Conservation (phyloP, 257 asterid species). For the Anisodus tanguticus region DNA sequence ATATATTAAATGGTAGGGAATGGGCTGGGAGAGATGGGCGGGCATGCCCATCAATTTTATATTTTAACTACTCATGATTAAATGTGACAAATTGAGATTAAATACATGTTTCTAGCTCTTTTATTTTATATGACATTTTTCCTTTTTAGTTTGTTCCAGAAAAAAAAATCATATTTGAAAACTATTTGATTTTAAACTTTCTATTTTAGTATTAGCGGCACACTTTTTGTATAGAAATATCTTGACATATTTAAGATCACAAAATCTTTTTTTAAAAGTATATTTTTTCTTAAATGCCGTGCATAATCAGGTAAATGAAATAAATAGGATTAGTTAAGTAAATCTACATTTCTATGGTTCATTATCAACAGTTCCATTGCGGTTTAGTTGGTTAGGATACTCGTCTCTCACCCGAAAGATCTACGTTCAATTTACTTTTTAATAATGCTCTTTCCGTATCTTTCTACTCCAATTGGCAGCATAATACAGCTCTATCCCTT, state of each 20-base stretch:
- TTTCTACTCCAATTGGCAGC: no score
- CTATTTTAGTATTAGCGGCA: no score
- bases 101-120: background rate
- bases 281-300: no score
- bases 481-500: background rate
- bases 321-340: no score
- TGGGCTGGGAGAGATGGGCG: background rate
- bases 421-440: constrained; percentile 56
- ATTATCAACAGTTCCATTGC: constrained; percentile 57
- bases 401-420: constrained; percentile 99
- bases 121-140: no score
- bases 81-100: background rate
- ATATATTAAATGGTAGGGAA: background rate
- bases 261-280: no score
- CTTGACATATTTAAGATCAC: no score
- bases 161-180: no score
- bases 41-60: background rate
- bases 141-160: background rate
- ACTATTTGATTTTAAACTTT: no score
- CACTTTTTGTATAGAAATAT: no score
- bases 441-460: background rate
- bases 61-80: background rate
- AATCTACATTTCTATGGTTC: no score
- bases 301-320: no score
- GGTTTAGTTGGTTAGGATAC: constrained; percentile 97